Conservation (phyloP, 139 green algal species). For the Tetraselmis chui region DNA sequence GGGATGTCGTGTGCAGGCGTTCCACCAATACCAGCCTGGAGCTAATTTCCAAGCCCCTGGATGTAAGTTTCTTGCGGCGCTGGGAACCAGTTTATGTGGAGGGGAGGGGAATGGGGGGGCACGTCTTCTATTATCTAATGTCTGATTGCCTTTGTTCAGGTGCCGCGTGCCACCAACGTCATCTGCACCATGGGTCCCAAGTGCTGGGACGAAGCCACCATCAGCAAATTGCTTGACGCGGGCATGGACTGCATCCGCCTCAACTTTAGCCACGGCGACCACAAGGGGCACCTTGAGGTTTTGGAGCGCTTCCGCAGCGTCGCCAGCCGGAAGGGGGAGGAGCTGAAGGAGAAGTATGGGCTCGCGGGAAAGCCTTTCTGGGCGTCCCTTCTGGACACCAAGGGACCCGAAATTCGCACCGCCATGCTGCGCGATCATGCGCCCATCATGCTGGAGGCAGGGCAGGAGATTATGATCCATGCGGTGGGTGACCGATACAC, state of each 20-base stretch:
- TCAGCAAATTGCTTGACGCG: conserved; percentile 52
- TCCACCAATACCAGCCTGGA: conserved; percentile 7
- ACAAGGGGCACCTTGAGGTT: conserved; percentile 44
- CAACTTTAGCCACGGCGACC: conserved; percentile 68
- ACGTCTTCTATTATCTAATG: too few relatives aligned
- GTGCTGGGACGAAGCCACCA: conserved; percentile 41
- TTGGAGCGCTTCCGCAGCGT: conserved; percentile 50
- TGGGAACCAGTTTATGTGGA: too few relatives aligned
- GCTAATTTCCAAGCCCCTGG: conserved; percentile 6
- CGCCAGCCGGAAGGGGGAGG: not conserved
- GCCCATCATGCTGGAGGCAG: conserved; percentile 40
- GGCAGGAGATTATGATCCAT: conserved; percentile 49
- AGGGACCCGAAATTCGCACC: conserved; percentile 58
- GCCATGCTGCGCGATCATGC: conserved; percentile 46
- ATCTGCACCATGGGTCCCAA: conserved; percentile 58
- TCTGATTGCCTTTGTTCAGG: not conserved
- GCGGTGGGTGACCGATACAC: conserved; percentile 53
- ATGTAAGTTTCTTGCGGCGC: not conserved
- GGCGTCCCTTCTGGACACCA: conserved; percentile 47
- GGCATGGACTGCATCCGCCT: conserved; percentile 59
- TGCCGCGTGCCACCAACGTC: conserved; percentile 41
- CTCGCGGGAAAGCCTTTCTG: not conserved
- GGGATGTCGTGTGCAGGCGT: not conserved
- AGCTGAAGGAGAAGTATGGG: conserved; percentile 8
- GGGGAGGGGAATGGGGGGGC: too few relatives aligned